phyloP scores from a whole-genome alignment of 306 rosid genomes.

The Alnus rubra region DNA sequence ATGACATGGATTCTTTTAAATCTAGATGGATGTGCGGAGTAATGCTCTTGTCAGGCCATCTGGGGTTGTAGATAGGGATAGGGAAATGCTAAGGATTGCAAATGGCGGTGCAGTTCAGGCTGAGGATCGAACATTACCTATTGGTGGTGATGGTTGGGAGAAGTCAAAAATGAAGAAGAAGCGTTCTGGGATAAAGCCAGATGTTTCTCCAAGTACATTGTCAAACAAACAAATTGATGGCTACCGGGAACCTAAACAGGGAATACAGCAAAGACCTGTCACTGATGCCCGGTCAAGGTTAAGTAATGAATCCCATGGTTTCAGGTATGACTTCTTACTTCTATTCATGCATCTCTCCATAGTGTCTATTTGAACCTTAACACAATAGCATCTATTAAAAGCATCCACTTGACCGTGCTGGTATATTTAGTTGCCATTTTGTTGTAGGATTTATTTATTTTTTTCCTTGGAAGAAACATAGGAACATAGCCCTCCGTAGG shows the following conservation, averaged over 20 bases:
- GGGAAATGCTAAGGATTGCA: constrained; percentile 74
- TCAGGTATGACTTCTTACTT: constrained; percentile 61
- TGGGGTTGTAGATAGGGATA: constrained; percentile 82
- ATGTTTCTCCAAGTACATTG: constrained; percentile 66
- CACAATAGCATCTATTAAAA: neutral
- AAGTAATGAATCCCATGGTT: constrained; percentile 80
- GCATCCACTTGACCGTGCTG: neutral
- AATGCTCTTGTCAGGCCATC: constrained; percentile 75
- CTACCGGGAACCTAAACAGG: constrained; percentile 84
- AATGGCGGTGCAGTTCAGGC: constrained; percentile 66
- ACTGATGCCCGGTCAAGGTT: constrained; percentile 79
- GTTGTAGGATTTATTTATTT: neutral
- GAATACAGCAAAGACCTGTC: constrained; percentile 75
- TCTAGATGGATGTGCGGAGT: constrained; percentile 82
- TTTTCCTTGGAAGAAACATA: neutral
- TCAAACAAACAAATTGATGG: constrained; percentile 67
- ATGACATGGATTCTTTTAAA: constrained; percentile 37
- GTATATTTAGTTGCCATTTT: neutral
- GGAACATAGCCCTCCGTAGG: neutral
- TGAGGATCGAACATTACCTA: constrained; percentile 76
- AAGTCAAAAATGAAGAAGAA: constrained; percentile 94
- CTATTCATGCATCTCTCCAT: constrained; percentile 1
- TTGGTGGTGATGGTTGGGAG: constrained; percentile 95
- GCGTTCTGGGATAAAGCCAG: constrained; percentile 92
- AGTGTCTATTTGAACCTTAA: constrained; percentile 1